A percentile compares a stretch with the other conserved stretches of the same genome.
These are phyloP conservation scores for Venustampulla echinocandica DNA, from an alignment of 495 filamentous ascomycete genomes.

Conservation along the genomic window DNA sequence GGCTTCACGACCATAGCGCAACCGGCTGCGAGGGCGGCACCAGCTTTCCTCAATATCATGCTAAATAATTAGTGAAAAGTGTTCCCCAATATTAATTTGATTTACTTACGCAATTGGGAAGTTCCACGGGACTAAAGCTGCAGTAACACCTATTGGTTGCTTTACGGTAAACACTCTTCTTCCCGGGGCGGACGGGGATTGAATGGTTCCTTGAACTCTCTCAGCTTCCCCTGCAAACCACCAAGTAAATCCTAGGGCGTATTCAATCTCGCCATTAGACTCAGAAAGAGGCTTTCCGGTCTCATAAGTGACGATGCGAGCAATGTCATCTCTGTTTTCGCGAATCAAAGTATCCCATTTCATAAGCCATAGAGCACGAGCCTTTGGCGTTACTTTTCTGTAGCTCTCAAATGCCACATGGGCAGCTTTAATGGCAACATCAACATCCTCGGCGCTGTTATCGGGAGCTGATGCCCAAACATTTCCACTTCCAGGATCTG, in stretches of 20 bases:
- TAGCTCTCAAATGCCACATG: slow-evolving; percentile 54
- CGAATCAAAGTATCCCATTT: slow-evolving; percentile 49
- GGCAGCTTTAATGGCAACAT: slow-evolving; percentile 48
- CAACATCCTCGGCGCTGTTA: slow-evolving; percentile 52
- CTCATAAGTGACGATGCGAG: slow-evolving; percentile 52
- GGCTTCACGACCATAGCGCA: slow-evolving; percentile 63
- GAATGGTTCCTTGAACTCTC: slow-evolving; percentile 53
- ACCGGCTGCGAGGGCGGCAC: slow-evolving; percentile 61
- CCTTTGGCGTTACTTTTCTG: slow-evolving; percentile 49
- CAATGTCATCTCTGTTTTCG: slow-evolving; percentile 44
- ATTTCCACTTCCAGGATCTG: slow-evolving; percentile 57
- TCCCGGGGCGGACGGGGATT: slow-evolving; percentile 44
- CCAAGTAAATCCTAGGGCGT: slow-evolving; percentile 51
- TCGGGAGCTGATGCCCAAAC: slow-evolving; percentile 57
- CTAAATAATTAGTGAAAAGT: slow-evolving; percentile 41
- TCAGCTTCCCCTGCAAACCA: slow-evolving; percentile 66
- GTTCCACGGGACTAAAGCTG: slow-evolving; percentile 61
- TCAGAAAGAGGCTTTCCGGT: slow-evolving; percentile 57
- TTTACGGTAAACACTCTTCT: slow-evolving; percentile 63
- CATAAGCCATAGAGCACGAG: slow-evolving; percentile 53
- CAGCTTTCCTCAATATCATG: slow-evolving; percentile 62
- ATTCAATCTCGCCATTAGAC: slow-evolving; percentile 50
- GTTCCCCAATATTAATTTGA: slow-evolving; percentile 25
- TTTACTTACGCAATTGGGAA: slow-evolving; percentile 33
- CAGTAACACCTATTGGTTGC: slow-evolving; percentile 58